Conservation (phyloP, 2,329 filamentous ascomycete species). For the Seiridium unicorne region DNA sequence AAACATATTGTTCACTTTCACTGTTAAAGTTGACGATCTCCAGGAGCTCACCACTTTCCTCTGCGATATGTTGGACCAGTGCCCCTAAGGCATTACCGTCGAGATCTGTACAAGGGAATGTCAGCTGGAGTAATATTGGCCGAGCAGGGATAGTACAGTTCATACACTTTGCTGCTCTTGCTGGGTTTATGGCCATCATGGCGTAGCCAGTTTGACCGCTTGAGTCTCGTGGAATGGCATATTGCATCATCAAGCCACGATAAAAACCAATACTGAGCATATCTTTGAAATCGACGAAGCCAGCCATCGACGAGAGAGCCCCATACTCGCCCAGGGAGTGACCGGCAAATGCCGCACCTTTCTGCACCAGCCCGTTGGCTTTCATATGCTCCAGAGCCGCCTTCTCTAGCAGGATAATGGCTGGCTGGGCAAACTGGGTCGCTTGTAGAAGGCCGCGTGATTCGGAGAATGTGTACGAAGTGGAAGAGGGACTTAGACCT, state of each 20-base stretch:
- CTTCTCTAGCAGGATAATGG: slow-evolving; percentile 98
- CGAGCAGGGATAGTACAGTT: no score
- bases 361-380: slow-evolving; percentile 89
- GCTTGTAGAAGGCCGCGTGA: slow-evolving; percentile 92
- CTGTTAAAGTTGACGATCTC: slow-evolving; percentile 70
- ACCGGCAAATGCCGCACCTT: slow-evolving; percentile 95
- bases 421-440: slow-evolving; percentile 97
- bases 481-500: slow-evolving; percentile 54
- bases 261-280: no score
- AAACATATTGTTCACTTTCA: slow-evolving; percentile 72
- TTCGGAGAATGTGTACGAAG: slow-evolving; percentile 93
- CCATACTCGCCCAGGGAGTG: slow-evolving; percentile 99
- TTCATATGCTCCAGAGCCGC: slow-evolving; percentile 99
- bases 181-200: slow-evolving; percentile 99
- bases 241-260: no score
- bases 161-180: slow-evolving; percentile 95
- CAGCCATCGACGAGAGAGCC: slow-evolving; percentile 92
- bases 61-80: no score
- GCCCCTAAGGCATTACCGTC: no score
- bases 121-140: no score
- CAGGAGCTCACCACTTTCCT: slow-evolving; percentile 89
- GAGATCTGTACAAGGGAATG: no score
- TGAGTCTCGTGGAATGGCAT: no score
- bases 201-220: slow-evolving; percentile 98
- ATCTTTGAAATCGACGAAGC: slow-evolving; percentile 96